Conservation (phyloP, 2,329 filamentous ascomycete species). For the Calonectria honghensis region DNA sequence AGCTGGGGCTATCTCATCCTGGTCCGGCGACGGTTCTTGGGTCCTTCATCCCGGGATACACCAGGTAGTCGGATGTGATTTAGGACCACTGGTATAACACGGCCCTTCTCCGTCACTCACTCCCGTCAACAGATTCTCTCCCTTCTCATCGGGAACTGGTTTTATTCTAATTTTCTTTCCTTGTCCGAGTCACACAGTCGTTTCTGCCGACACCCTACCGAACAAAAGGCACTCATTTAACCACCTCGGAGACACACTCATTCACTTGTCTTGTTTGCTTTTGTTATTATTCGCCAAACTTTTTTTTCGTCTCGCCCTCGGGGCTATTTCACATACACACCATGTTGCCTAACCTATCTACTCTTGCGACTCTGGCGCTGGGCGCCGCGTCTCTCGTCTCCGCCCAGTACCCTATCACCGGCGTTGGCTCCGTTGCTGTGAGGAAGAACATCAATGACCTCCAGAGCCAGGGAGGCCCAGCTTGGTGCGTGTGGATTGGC, state of each 20-base stretch:
- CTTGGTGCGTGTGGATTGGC: constrained; percentile 62
- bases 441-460: constrained; percentile 70
- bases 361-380: constrained; percentile 53
- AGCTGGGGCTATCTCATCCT: constrained; percentile 31
- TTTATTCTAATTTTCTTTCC: constrained; percentile 26
- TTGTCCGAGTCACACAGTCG: constrained; percentile 37
- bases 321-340: constrained; percentile 41
- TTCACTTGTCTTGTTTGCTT: not conserved
- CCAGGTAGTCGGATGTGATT: constrained; percentile 7
- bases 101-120: constrained; percentile 3
- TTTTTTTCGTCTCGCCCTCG: constrained; percentile 16
- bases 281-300: constrained; percentile 5
- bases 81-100: constrained; percentile 36
- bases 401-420: constrained; percentile 60
- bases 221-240: constrained; percentile 2
- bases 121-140: not conserved
- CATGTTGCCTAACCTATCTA: constrained; percentile 48
- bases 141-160: constrained; percentile 23
- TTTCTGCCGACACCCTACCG: constrained; percentile 23
- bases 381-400: constrained; percentile 50
- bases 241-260: constrained; percentile 27
- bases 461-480: constrained; percentile 62
- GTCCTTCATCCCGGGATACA: constrained; percentile 22
- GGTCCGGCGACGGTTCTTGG: constrained; percentile 5
- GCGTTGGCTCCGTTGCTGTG: constrained; percentile 62